Evolutionary conservation across 176 grass and related monocot genomes (phyloP), one percentile per base, ranked within the genome.

Genomic region (Chloris gayana): DNA sequence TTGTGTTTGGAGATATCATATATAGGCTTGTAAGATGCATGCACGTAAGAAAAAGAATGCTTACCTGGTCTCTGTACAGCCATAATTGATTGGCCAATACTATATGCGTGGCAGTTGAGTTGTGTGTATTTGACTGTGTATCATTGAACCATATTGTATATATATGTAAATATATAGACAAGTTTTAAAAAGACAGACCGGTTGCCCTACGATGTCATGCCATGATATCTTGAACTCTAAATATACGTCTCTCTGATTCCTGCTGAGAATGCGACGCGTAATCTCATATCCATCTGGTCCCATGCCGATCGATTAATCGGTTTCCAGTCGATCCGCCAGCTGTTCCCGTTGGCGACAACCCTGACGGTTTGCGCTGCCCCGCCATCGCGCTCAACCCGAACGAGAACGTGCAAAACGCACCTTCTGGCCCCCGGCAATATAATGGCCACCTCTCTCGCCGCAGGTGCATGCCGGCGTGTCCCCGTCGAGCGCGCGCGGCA

Each of bases 181-280:
- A 31, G 71, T 24, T 56, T 21, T 9, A 27, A 82, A 82, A 64
- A 47, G 51, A 37, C 34, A 81, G 70, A 75, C 77, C 67, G 39
- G 15, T 33, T 72, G 10, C 42, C 24, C 33, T 2, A 49, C 51
- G 57, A 12, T 32, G 70, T 47, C 29, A 25, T 72, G 67, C 24
- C 53, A 47, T 50, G 63, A n/a, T 39, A 11, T 35, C 19, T 81
- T 7, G 45, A 49, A 38, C 49, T 29, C 2, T 57, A 50, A 27
- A 7, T 6, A 45, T 19, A 57, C 39, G 13, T 26, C 21, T 56
- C 9, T 15, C 14, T 5, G 25, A 61, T 61, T 11, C 54, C 37
- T 45, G 31, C 37, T 45, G 31, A 24, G 71, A 70, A 79, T 58
- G 64, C 57, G 58, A 25, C 53, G 14, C 27, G 11, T 38, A 38